Conservation (phyloP, 164 flowering plant genomes). For the Nymphaea thermarum region DNA sequence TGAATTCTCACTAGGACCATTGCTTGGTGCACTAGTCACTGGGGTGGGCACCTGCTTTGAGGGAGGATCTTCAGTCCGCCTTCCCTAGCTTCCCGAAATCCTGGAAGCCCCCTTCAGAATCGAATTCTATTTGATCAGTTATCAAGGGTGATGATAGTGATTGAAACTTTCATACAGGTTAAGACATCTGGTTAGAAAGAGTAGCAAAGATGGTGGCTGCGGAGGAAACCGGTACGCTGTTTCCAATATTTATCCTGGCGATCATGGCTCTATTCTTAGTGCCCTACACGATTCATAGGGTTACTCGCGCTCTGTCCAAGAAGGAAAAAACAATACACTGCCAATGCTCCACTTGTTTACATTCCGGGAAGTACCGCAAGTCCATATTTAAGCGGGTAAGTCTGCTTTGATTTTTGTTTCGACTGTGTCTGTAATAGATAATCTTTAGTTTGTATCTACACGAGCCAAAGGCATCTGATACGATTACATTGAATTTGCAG, state of each 20-base stretch:
- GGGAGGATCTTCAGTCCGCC: no score
- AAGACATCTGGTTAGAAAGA: background rate
- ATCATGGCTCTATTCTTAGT: slow-evolving; percentile 91
- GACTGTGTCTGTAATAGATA: background rate
- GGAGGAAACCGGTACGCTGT: slow-evolving; percentile 74
- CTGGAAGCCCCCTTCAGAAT: no score
- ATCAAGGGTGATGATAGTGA: background rate
- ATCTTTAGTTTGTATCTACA: no score
- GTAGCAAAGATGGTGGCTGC: slow-evolving; percentile 54
- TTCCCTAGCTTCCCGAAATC: no score
- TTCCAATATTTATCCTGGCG: slow-evolving; percentile 87
- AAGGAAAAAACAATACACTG: slow-evolving; percentile 64
- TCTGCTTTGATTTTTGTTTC: background rate
- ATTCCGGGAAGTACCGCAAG: slow-evolving; percentile 75
- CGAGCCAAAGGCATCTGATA: no score
- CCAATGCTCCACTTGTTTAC: slow-evolving; percentile 59
- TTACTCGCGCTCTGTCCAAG: slow-evolving; percentile 61
- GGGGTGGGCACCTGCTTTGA: no score
- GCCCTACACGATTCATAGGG: slow-evolving; percentile 72
- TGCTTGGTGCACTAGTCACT: no score
- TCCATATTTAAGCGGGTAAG: slow-evolving; percentile 66
- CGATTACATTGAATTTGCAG: slow-evolving; percentile 23
- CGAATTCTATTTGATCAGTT: background rate
- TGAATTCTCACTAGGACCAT: no score
- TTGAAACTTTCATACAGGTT: background rate